These are phyloP conservation scores for Linnemannia schmuckeri DNA, from an alignment of 192 early-diverging fungal species.

Conservation along the genomic window DNA sequence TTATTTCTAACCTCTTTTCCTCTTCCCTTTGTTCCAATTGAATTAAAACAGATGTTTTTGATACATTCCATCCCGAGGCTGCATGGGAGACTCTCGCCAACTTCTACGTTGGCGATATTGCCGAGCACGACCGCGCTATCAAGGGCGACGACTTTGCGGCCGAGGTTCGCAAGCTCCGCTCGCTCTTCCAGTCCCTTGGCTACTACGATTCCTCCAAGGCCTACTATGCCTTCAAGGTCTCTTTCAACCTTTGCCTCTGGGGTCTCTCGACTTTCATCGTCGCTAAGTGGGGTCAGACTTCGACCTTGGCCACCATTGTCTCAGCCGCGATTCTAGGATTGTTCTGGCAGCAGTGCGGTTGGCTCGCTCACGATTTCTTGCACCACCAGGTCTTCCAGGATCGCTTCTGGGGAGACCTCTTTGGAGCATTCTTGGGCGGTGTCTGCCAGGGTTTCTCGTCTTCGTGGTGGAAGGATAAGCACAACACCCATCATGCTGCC, in stretches of 20 bases:
- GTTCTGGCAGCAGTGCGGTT: slow-evolving; percentile 89
- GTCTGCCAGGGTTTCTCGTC: slow-evolving; percentile 85
- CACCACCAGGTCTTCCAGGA: slow-evolving; percentile 86
- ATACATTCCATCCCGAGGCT: slow-evolving; percentile 79
- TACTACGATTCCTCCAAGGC: slow-evolving; percentile 75
- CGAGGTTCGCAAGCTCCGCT: slow-evolving; percentile 73
- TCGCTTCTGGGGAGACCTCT: slow-evolving; percentile 70
- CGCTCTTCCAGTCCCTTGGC: slow-evolving; percentile 64
- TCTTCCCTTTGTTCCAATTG: neutral
- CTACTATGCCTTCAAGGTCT: slow-evolving; percentile 78
- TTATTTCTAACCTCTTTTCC: neutral
- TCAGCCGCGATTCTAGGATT: slow-evolving; percentile 73
- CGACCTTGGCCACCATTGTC: slow-evolving; percentile 66
- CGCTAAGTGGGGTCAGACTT: slow-evolving; percentile 63
- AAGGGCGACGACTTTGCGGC: slow-evolving; percentile 68
- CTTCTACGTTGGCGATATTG: slow-evolving; percentile 82
- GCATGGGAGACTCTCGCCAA: slow-evolving; percentile 77
- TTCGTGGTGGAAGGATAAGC: slow-evolving; percentile 91
- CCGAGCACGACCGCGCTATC: slow-evolving; percentile 59
- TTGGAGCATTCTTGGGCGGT: slow-evolving; percentile 79
- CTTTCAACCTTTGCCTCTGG: slow-evolving; percentile 66
- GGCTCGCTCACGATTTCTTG: slow-evolving; percentile 86
- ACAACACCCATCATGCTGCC: slow-evolving; percentile 86
- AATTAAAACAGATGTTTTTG: slow-evolving; percentile 71
- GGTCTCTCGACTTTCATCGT: slow-evolving; percentile 64